phyloP scores from a whole-genome alignment of 176 grass and related monocot species.

The Hyparrhenia diplandra region DNA sequence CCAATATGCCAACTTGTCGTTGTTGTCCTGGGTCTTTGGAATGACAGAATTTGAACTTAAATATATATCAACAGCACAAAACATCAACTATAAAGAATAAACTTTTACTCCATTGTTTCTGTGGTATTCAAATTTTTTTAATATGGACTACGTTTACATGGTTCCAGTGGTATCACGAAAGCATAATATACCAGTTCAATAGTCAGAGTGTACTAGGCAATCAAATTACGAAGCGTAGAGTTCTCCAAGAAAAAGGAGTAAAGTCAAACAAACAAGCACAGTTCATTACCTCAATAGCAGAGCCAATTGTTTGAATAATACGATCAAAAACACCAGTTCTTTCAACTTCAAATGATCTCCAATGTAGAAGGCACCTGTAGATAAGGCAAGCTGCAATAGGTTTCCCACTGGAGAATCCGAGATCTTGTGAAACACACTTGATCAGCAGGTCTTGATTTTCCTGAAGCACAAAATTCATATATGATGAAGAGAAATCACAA shows the following conservation, averaged over 20 bases:
- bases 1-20: slow-evolving; percentile 89
- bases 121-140: background rate
- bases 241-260: background rate
- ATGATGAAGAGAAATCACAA: slow-evolving; percentile 19
- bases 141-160: background rate
- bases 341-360: slow-evolving; percentile 99
- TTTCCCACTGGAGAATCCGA: slow-evolving; percentile 82
- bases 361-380: slow-evolving; percentile 95
- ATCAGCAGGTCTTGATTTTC: slow-evolving; percentile 95
- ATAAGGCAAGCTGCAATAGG: slow-evolving; percentile 93
- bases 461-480: slow-evolving; percentile 51
- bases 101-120: background rate
- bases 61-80: background rate
- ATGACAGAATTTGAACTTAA: slow-evolving; percentile 32
- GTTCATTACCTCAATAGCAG: slow-evolving; percentile 73
- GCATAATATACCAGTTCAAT: slow-evolving; percentile 7
- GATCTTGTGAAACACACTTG: slow-evolving; percentile 95
- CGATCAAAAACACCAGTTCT: slow-evolving; percentile 93
- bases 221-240: slow-evolving; percentile 6
- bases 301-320: slow-evolving; percentile 91
- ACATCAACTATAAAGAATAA: background rate
- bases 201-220: slow-evolving; percentile 14
- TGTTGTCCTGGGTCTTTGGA: slow-evolving; percentile 73
- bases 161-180: slow-evolving; percentile 1
- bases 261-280: background rate